Evolutionary conservation across 768 basidiomycete species (phyloP).

Genomic region (Suillus placidus): DNA sequence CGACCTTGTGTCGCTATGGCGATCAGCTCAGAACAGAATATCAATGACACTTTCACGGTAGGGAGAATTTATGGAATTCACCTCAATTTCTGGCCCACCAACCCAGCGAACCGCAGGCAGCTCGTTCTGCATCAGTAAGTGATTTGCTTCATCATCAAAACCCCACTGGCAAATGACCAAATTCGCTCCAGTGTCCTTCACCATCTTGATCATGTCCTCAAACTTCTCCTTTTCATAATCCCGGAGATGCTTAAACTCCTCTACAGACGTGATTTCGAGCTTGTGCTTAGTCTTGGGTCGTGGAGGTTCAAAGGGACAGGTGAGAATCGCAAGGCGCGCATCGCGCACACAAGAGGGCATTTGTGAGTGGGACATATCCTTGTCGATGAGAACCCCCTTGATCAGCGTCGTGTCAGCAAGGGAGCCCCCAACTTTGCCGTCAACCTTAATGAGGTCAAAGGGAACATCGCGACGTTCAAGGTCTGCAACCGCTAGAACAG

Average conservation of each 20-base stretch:
- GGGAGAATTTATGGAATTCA: conserved; percentile 32
- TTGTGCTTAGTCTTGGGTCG: conserved; percentile 99
- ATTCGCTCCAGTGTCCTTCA: conserved; percentile 97
- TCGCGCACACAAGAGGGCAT: conserved; percentile 91
- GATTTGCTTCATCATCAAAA: conserved; percentile 99
- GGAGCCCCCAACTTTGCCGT: conserved; percentile 97
- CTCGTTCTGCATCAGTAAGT: conserved; percentile 96
- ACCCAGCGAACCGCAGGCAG: conserved; percentile 98
- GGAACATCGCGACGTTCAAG: conserved; percentile 92
- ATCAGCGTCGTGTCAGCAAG: conserved; percentile 94
- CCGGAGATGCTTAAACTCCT: conserved; percentile 93
- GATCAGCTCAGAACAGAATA: conserved; percentile 63
- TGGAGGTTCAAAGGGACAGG: conserved; percentile 98
- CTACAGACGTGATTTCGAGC: conserved; percentile 93
- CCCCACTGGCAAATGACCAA: conserved; percentile 99
- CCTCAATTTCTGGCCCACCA: conserved; percentile 99
- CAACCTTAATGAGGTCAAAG: conserved; percentile 98
- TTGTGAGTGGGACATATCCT: conserved; percentile 99
- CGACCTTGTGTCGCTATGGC: conserved; percentile 98
- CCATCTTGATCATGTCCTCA: conserved; percentile 92
- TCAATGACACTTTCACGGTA: neutral
- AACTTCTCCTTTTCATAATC: conserved; percentile 98
- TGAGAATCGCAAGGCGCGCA: conserved; percentile 93
- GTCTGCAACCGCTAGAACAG: conserved; percentile 94
- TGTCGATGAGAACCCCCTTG: conserved; percentile 97